phyloP scores from a whole-genome alignment of 345 rosid species.

The Boechera retrofracta region DNA sequence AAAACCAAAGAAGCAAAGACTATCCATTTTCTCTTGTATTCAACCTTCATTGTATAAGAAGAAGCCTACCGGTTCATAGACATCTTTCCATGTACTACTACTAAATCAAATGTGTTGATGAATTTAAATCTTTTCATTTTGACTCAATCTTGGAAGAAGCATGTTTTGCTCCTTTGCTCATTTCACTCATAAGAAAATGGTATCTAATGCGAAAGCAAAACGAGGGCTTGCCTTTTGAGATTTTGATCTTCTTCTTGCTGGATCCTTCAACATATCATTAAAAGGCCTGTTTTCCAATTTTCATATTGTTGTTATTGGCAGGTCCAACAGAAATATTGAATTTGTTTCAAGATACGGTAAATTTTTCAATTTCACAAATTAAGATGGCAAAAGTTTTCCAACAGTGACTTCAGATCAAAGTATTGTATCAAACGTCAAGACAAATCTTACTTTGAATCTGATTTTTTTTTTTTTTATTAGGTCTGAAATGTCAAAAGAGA shows the following conservation, averaged over 20 bases:
- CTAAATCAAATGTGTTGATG: conserved; percentile 2
- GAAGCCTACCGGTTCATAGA: conserved; percentile 27
- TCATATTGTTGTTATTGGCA: neutral
- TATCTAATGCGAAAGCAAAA: neutral
- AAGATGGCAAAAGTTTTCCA: neutral
- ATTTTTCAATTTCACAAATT: neutral
- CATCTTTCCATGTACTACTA: conserved; percentile 9
- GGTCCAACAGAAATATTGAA: neutral
- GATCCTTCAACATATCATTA: neutral
- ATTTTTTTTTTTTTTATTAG: neutral
- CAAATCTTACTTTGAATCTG: conserved; percentile 11
- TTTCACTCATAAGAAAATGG: neutral
- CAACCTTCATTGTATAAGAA: too few relatives aligned
- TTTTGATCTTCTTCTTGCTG: conserved; percentile 12
- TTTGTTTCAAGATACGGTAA: neutral
- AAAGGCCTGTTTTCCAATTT: neutral
- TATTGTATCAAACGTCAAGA: conserved; percentile 30
- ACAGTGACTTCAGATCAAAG: conserved; percentile 28
- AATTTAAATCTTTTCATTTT: neutral
- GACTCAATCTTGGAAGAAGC: neutral
- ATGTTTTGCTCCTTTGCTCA: neutral
- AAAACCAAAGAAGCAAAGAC: conserved; percentile 40
- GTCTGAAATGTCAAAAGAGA: neutral
- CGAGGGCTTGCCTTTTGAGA: neutral
- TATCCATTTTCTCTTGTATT: conserved; percentile 44